These are phyloP conservation scores for Boletus rex-veris DNA, from an alignment of 768 basidiomycete genomes.

Conservation along the genomic window DNA sequence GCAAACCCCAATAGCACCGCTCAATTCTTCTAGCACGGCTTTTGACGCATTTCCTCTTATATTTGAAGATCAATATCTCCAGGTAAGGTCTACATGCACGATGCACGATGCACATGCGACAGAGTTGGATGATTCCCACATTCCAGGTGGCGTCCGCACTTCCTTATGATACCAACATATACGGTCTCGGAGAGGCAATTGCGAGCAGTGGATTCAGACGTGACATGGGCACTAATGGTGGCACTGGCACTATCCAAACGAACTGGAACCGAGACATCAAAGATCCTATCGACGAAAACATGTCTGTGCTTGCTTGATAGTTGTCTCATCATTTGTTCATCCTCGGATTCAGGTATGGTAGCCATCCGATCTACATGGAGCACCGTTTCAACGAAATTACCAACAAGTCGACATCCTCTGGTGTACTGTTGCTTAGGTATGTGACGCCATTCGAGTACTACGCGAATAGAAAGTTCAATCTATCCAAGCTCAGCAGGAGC, in stretches of 20 bases:
- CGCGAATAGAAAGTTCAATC: constrained; percentile 1
- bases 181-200: constrained; percentile 72
- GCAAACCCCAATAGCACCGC: constrained; percentile 49
- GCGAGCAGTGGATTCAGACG: constrained; percentile 66
- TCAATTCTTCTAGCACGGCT: constrained; percentile 45
- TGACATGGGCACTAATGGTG: constrained; percentile 48
- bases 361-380: constrained; percentile 67
- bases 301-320: constrained; percentile 34
- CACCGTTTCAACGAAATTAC: constrained; percentile 55
- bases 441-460: constrained; percentile 1
- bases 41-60: constrained; percentile 64
- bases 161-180: constrained; percentile 64
- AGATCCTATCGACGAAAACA: constrained; percentile 63
- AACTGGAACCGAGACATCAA: constrained; percentile 60
- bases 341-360: constrained; percentile 49
- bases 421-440: constrained; percentile 68
- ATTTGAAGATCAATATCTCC: constrained; percentile 76
- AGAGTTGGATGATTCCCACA: not conserved
- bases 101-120: not conserved
- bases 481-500: constrained; percentile 54
- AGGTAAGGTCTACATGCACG: constrained; percentile 35
- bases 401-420: constrained; percentile 57
- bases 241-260: constrained; percentile 55
- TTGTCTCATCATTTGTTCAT: not conserved
- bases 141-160: constrained; percentile 58